Conservation (phyloP, 257 asterid species). For the Nyctanthes arbortristis region DNA sequence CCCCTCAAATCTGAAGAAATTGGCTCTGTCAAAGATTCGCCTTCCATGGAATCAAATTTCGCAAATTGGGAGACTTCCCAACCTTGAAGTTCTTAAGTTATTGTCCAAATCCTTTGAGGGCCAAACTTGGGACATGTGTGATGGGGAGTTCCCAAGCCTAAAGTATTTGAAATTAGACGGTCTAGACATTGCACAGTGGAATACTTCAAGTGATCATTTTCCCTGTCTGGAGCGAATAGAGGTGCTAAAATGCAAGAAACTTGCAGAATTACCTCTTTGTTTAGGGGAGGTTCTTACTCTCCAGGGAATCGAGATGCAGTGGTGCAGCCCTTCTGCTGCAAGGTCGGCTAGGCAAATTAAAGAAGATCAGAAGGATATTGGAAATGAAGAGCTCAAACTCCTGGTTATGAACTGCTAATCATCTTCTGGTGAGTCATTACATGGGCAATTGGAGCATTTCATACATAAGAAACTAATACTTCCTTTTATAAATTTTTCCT, state of each 20-base stretch:
- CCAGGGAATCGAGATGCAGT: constrained; percentile 5
- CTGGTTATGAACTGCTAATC: background rate
- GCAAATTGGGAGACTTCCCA: background rate
- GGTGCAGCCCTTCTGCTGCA: constrained; percentile 12
- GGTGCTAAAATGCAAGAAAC: constrained; percentile 16
- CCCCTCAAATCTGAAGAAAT: constrained; percentile 7
- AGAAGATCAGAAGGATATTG: constrained; percentile 6
- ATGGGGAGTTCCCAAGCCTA: constrained; percentile 4
- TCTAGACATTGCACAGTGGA: constrained; percentile 13
- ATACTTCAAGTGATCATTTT: background rate
- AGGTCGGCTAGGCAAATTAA: background rate
- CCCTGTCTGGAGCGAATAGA: constrained; percentile 14
- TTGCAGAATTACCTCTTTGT: constrained; percentile 7
- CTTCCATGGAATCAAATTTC: constrained; percentile 7
- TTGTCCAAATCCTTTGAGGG: background rate
- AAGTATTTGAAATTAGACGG: constrained; percentile 7
- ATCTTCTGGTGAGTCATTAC: background rate
- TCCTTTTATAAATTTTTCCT: background rate
- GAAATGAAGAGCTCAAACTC: background rate
- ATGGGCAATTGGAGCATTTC: background rate
- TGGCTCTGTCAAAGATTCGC: background rate
- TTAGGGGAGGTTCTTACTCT: constrained; percentile 1
- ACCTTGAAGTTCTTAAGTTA: constrained; percentile 15
- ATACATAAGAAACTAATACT: background rate
- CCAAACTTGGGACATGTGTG: constrained; percentile 1